Evolutionary conservation across 805 yeast species (phyloP).

Genomic region (Candida endomychidarum): DNA sequence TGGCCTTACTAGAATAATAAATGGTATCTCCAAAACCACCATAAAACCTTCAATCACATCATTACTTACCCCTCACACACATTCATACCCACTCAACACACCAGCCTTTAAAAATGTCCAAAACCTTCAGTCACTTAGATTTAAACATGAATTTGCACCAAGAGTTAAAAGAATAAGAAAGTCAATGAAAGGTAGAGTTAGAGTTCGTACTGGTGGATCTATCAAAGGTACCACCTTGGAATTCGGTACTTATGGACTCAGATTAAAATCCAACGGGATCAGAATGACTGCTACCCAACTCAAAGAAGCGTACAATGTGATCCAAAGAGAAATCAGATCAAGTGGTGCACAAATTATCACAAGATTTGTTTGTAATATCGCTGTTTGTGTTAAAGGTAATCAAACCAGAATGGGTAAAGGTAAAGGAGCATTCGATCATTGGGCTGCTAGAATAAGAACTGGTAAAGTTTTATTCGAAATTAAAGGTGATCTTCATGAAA

Average conservation of each 20-base stretch:
- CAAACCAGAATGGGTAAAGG: constrained; percentile 99
- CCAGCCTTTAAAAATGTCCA: background rate
- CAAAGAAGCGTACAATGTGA: constrained; percentile 84
- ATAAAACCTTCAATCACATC: background rate
- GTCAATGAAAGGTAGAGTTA: constrained; percentile 90
- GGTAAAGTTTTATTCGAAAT: constrained; percentile 92
- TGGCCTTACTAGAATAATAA: constrained; percentile 3
- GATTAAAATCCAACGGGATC: constrained; percentile 85
- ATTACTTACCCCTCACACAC: background rate
- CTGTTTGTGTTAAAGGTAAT: constrained; percentile 95
- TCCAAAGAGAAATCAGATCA: constrained; percentile 81
- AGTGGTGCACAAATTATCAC: constrained; percentile 73
- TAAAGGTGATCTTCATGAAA: constrained; percentile 77
- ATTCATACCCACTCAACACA: background rate
- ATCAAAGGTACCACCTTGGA: constrained; percentile 79
- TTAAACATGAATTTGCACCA: constrained; percentile 76
- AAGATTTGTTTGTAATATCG: constrained; percentile 78
- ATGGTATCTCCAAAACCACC: constrained; percentile 1
- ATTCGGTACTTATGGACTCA: constrained; percentile 81
- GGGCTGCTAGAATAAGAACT: constrained; percentile 96
- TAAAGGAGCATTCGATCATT: constrained; percentile 95
- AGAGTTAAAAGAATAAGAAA: constrained; percentile 65
- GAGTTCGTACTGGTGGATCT: constrained; percentile 94
- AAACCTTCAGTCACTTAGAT: constrained; percentile 30
- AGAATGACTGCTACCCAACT: constrained; percentile 85